Conservation (phyloP, 129 eudicot species). For the Escallonia herrerae region DNA sequence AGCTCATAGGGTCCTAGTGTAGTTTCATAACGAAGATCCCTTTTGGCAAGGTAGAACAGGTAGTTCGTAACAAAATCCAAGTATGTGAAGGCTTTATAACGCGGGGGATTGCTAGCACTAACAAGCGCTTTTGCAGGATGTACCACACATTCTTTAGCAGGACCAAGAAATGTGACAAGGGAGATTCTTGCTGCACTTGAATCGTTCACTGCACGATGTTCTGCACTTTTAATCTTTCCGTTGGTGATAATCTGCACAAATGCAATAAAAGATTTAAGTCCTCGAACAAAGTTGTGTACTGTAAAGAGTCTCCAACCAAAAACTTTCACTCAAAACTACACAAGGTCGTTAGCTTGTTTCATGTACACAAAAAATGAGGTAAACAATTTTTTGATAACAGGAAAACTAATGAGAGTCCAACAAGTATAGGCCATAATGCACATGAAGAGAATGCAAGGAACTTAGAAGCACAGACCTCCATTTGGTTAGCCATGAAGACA, state of each 20-base stretch:
- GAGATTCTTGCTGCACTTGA: slow-evolving; percentile 19
- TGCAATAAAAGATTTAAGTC: not conserved
- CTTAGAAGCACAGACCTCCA: not conserved
- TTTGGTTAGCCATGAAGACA: slow-evolving; percentile 9
- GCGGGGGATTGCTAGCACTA: slow-evolving; percentile 12
- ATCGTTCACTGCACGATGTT: slow-evolving; percentile 33
- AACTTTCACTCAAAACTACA: not conserved
- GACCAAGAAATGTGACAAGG: slow-evolving; percentile 25
- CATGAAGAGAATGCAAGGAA: not conserved
- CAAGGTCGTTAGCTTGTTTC: too few relatives aligned
- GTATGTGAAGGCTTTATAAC: slow-evolving; percentile 21
- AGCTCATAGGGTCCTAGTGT: slow-evolving; percentile 8
- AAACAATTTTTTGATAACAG: too few relatives aligned
- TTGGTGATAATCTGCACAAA: slow-evolving; percentile 30
- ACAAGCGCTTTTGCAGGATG: slow-evolving; percentile 28
- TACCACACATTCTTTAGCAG: slow-evolving; percentile 14
- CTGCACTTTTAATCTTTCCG: slow-evolving; percentile 31
- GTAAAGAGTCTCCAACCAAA: not conserved
- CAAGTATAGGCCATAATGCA: not conserved
- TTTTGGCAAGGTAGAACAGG: slow-evolving; percentile 5
- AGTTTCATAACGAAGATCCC: slow-evolving; percentile 7
- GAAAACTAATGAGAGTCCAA: not conserved
- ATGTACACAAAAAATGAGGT: too few relatives aligned
- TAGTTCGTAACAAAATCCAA: slow-evolving; percentile 20
- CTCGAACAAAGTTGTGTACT: not conserved